A percentile compares a stretch with the other conserved stretches of the same genome.
phyloP scores from a whole-genome alignment of 768 basidiomycete species.

The Chalciporus sphaerocephalus region DNA sequence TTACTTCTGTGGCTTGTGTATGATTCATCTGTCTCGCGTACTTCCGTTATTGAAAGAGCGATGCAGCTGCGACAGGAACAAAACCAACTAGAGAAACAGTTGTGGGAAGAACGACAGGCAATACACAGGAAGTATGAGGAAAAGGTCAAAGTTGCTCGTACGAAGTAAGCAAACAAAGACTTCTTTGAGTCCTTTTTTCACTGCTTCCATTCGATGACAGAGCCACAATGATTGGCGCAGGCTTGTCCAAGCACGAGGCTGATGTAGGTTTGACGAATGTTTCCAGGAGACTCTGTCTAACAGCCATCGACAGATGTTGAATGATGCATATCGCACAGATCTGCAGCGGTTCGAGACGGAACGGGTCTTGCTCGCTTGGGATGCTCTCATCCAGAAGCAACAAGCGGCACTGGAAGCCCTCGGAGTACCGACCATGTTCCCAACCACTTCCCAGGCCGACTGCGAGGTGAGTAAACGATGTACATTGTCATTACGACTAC shows the following conservation, averaged over 20 bases:
- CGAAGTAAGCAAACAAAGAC: conserved; percentile 46
- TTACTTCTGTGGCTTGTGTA: conserved; percentile 51
- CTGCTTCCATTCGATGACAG: conserved; percentile 34
- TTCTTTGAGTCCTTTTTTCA: conserved; percentile 1
- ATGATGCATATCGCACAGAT: conserved; percentile 60
- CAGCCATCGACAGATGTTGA: conserved; percentile 53
- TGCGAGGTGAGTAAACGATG: conserved; percentile 47
- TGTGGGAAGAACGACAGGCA: conserved; percentile 63
- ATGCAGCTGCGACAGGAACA: conserved; percentile 69
- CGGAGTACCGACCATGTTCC: conserved; percentile 69
- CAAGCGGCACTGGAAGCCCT: conserved; percentile 58
- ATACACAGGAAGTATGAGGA: conserved; percentile 66
- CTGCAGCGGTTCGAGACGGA: conserved; percentile 66
- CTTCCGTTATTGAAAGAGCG: conserved; percentile 6
- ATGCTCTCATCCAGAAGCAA: conserved; percentile 65
- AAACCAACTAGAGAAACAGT: conserved; percentile 56
- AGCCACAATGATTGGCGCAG: conserved; percentile 60
- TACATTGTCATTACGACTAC: background rate
- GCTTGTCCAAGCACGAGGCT: conserved; percentile 62
- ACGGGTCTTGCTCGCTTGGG: conserved; percentile 70
- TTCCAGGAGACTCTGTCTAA: conserved; percentile 9
- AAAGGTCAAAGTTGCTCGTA: conserved; percentile 63
- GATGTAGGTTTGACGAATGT: conserved; percentile 24
- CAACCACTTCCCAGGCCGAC: conserved; percentile 43
- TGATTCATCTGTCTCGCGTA: conserved; percentile 7